Percentiles rank a stretch among this genome's conserved stretches.
phyloP scores from a whole-genome alignment of 2,329 filamentous ascomycete species.

The Aspergillus caelatus region DNA sequence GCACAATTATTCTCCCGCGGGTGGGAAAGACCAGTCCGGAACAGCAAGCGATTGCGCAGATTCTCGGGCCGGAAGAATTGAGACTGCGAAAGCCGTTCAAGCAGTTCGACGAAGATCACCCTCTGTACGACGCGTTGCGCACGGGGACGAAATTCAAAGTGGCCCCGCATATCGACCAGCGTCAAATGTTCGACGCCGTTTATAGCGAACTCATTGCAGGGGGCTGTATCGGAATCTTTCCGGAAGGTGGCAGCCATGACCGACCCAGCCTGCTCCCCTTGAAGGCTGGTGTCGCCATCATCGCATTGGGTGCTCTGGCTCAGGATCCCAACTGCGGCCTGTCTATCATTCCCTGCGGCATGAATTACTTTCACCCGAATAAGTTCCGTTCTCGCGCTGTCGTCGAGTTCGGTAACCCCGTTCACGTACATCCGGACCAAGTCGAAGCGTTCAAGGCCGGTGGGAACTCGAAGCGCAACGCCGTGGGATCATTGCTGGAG shows the following conservation, averaged over 20 bases:
- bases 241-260: constrained; percentile 94
- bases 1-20: constrained; percentile 83
- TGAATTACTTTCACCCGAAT: constrained; percentile 99
- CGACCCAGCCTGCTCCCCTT: constrained; percentile 86
- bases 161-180: constrained; percentile 92
- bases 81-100: constrained; percentile 86
- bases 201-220: constrained; percentile 79
- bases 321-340: constrained; percentile 83
- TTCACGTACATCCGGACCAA: constrained; percentile 79
- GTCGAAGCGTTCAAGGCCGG: constrained; percentile 84
- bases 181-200: constrained; percentile 88
- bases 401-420: constrained; percentile 88
- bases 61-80: constrained; percentile 78
- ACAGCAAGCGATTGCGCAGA: constrained; percentile 80
- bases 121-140: constrained; percentile 67
- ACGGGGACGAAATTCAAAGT: constrained; percentile 81
- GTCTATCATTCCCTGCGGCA: constrained; percentile 93
- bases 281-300: constrained; percentile 96
- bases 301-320: constrained; percentile 89
- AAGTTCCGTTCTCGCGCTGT: constrained; percentile 97
- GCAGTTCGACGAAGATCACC: constrained; percentile 57
- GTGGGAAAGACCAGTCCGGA: constrained; percentile 73
- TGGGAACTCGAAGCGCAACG: constrained; percentile 70
- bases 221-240: constrained; percentile 94
- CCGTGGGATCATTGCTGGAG: constrained; percentile 82